Base-by-base conservation (phyloP, 768 basidiomycete genomes). In the Lactarius vividus region DNA sequence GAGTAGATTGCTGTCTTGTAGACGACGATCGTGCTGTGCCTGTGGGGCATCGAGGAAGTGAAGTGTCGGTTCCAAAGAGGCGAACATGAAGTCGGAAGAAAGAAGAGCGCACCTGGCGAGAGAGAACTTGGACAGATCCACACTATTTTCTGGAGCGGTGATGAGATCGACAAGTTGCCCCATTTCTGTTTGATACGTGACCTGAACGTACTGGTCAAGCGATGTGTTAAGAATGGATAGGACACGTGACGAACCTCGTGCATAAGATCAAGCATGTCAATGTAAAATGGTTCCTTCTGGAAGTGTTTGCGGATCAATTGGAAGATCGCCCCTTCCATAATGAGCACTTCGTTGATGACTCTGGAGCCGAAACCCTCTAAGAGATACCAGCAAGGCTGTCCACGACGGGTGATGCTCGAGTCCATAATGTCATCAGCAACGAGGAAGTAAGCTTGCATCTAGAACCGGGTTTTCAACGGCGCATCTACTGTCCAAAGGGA, bases 361-460 rank as follows among this genome's bases (percentile, higher is more conserved):
- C 96, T 86, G 77, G 87, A 87, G 55, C 88, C 88, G 67, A 96
- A 86, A 20, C 79, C 79, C 61, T 82, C 80, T 52, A 86, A 76
- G 56, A 79, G 84, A 80, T 96, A 98, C 92, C 93, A 99, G 79
- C 96, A 99, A 2, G 95, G 91, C 76, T 97, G 95, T 4, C 90
- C 88, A 13, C 96, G 89, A 29, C 96, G 89, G 13, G 96, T 98
- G 71, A 98, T 89, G 54, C 91, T 93, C n/a, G 83, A 76, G 74
- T 99, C 96, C 96, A 99, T 99, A 73, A 98, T 95, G 77, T 98
- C 96, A 77, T 99, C 94, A 6, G 92, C 85, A 63, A 96, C 93
- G 62, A 98, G 86, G 88, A 98, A 98, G 79, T 89, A 97, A 0
- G 94, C 94, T 88, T 98, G 96, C 9, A 99, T 85, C 94, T 96